These are phyloP conservation scores for Aphanocladium album DNA, from an alignment of 2,329 filamentous ascomycete species.

Conservation along the genomic window DNA sequence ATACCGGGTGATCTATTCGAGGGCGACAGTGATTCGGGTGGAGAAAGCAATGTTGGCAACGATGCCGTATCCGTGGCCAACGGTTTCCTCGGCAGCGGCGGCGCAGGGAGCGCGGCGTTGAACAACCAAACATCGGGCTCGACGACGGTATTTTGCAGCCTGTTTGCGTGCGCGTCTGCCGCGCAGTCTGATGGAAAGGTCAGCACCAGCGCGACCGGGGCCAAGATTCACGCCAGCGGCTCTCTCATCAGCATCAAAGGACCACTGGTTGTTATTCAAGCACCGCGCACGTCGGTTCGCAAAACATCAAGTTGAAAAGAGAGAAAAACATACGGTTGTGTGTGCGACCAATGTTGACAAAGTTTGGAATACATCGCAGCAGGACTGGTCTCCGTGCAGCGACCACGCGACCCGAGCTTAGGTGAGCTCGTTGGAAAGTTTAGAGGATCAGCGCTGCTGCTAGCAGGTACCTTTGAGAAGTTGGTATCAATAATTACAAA, in stretches of 20 bases:
- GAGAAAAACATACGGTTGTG: too few relatives aligned
- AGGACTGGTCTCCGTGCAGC: too few relatives aligned
- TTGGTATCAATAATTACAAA: too few relatives aligned
- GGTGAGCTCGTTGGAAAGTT: too few relatives aligned
- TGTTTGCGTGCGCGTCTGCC: background rate
- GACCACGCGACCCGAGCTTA: too few relatives aligned
- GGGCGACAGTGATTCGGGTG: conserved; percentile 4
- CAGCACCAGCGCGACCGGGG: conserved; percentile 3
- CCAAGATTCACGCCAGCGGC: background rate
- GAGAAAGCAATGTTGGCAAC: background rate
- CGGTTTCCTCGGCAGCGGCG: conserved; percentile 1
- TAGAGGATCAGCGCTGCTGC: too few relatives aligned
- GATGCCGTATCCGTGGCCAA: conserved; percentile 4
- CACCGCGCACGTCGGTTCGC: background rate
- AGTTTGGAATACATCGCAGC: too few relatives aligned
- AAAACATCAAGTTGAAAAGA: background rate
- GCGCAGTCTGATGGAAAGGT: background rate
- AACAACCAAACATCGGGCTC: conserved; percentile 3
- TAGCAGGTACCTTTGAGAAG: too few relatives aligned
- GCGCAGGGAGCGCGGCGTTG: background rate
- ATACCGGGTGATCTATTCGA: background rate
- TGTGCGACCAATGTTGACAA: too few relatives aligned
- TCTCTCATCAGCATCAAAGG: background rate
- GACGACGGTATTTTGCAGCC: background rate
- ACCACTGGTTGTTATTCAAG: background rate